phyloP scores from a whole-genome alignment of 192 early-diverging fungal species.

The Umbelopsis isabellina region DNA sequence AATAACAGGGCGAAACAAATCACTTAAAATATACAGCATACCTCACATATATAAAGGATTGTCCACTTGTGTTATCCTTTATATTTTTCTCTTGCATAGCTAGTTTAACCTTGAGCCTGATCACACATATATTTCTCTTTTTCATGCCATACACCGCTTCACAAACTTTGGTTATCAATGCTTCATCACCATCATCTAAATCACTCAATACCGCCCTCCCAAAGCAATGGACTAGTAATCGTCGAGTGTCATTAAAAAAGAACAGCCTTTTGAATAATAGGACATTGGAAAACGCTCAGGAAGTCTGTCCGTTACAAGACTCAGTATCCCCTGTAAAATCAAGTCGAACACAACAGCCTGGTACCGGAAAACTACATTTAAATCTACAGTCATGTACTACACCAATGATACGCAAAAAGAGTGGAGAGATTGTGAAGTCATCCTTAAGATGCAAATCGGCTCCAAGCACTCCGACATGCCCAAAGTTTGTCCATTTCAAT shows the following conservation, averaged over 20 bases:
- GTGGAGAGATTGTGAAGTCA: constrained; percentile 28
- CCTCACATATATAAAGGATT: too few species aligned
- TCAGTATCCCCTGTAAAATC: neutral
- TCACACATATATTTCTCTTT: constrained; percentile 1
- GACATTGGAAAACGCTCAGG: too few species aligned
- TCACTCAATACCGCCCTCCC: neutral
- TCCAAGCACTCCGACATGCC: constrained; percentile 40
- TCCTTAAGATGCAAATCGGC: constrained; percentile 34
- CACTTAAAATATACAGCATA: too few species aligned
- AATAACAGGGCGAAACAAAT: constrained; percentile 1
- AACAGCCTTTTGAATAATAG: too few species aligned
- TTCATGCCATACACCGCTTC: constrained; percentile 18
- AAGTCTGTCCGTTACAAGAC: too few species aligned
- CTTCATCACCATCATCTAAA: neutral
- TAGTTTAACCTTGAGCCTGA: neutral
- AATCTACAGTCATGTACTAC: neutral
- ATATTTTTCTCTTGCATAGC: too few species aligned
- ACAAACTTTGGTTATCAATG: constrained; percentile 12
- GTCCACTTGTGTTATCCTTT: too few species aligned
- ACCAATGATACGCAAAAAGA: constrained; percentile 28
- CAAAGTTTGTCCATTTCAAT: constrained; percentile 71
- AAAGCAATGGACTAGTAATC: neutral
- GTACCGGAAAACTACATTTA: neutral
- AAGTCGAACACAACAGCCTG: neutral
- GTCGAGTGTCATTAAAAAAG: constrained; percentile 11